Evolutionary conservation across 208 protist species (phyloP).

Genomic region (Strigomonas culicis): DNA sequence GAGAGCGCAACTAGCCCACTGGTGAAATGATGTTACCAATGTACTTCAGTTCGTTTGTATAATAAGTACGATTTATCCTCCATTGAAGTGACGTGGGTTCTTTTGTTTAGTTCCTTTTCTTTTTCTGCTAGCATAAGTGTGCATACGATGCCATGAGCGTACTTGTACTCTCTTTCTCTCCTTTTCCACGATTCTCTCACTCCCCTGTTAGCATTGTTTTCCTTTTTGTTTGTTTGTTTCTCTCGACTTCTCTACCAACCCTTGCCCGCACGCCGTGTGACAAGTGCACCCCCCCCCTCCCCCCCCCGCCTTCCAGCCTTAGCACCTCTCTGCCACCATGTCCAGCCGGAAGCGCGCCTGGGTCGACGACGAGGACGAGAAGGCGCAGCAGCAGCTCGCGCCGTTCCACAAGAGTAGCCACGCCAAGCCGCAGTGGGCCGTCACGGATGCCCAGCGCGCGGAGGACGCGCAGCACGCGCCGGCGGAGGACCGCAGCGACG

Average conservation of each 20-base stretch:
- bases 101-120: background rate
- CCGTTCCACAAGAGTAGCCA: conserved; percentile 40
- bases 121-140: background rate
- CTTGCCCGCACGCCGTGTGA: background rate
- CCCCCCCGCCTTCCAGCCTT: too few relatives aligned
- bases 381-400: conserved; percentile 23
- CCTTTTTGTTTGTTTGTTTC: too few relatives aligned
- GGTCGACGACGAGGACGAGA: conserved; percentile 60
- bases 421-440: conserved; percentile 53
- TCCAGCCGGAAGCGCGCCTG: conserved; percentile 31
- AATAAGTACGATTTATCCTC: too few relatives aligned
- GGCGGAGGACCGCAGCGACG: conserved; percentile 5
- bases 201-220: background rate
- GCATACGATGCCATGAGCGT: background rate
- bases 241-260: too few relatives aligned
- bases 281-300: too few relatives aligned
- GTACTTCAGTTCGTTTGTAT: too few relatives aligned
- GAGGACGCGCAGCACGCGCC: background rate
- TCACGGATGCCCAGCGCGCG: conserved; percentile 26
- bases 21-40: too few relatives aligned
- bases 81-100: too few relatives aligned
- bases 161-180: background rate
- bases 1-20: too few relatives aligned
- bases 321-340: too few relatives aligned
- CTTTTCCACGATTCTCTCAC: background rate